A percentile compares a stretch with the other conserved stretches of the same genome.
Conservation (phyloP, 1,284 basidiomycete species). For the Cutaneotrichosporon sp. region DNA sequence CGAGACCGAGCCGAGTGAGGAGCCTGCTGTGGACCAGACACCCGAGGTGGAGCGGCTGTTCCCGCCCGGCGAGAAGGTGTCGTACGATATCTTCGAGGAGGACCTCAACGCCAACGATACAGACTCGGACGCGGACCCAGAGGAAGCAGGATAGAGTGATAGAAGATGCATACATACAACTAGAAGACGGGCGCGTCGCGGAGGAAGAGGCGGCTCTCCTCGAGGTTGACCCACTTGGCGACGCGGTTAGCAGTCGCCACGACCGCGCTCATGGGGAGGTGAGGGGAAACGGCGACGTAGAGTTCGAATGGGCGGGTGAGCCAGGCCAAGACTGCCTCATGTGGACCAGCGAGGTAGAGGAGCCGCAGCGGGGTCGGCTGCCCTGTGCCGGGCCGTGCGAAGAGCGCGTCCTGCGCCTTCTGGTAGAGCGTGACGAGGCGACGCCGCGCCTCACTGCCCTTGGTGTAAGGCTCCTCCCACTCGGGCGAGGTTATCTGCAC, state of each 20-base stretch:
- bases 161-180: constrained; percentile 12
- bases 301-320: constrained; percentile 91
- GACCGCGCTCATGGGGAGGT: constrained; percentile 78
- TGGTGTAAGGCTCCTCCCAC: constrained; percentile 77
- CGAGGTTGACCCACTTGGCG: constrained; percentile 83
- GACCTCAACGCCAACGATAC: not conserved
- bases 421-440: constrained; percentile 78
- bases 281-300: constrained; percentile 79
- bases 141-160: constrained; percentile 1
- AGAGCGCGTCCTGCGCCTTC: constrained; percentile 76
- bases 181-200: constrained; percentile 84
- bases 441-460: constrained; percentile 52
- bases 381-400: constrained; percentile 78
- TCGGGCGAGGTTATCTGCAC: constrained; percentile 83
- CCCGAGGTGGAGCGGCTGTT: not conserved
- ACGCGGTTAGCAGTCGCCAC: constrained; percentile 86
- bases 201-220: constrained; percentile 79
- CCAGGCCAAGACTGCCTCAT: constrained; percentile 78
- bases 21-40: not conserved
- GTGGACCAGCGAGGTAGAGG: constrained; percentile 77
- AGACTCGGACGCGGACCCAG: constrained; percentile 1
- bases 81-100: not conserved
- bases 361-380: constrained; percentile 72
- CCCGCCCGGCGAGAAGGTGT: not conserved
- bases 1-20: not conserved